Evolutionary conservation across 106 monocot species (phyloP).

Genomic region (Dendrobium huoshanense): DNA sequence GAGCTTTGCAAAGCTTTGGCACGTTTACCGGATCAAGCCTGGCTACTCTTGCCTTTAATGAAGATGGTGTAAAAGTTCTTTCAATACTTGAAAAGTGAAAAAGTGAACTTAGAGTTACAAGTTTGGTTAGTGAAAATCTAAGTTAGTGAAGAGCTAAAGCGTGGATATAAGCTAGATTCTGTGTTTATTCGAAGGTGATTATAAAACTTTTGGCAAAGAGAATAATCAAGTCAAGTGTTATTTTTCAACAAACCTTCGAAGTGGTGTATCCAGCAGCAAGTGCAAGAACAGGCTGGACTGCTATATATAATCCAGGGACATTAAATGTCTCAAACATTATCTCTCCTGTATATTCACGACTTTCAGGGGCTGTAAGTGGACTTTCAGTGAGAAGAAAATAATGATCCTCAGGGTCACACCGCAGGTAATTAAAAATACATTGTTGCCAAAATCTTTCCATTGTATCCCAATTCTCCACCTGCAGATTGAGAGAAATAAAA

Average conservation of each 20-base stretch:
- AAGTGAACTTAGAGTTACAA: no score
- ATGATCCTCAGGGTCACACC: conserved; percentile 89
- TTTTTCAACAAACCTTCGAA: conserved; percentile 48
- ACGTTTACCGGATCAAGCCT: no score
- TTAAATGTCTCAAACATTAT: conserved; percentile 98
- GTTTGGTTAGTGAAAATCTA: no score
- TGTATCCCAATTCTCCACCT: conserved; percentile 91
- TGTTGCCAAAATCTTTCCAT: conserved; percentile 97
- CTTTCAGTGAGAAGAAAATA: conserved; percentile 90
- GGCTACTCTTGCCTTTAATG: no score
- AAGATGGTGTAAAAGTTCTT: no score
- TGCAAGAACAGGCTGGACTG: conserved; percentile 81
- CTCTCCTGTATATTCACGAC: conserved; percentile 81
- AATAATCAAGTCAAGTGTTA: neutral
- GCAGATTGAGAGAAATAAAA: conserved; percentile 8
- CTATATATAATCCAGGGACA: conserved; percentile 82
- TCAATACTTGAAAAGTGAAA: no score
- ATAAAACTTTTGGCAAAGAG: neutral
- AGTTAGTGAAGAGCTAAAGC: no score
- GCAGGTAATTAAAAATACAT: conserved; percentile 78
- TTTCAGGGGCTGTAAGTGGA: conserved; percentile 75
- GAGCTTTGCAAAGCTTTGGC: no score
- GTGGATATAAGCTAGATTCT: neutral
- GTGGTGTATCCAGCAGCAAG: conserved; percentile 84
- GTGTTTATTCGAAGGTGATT: neutral